A percentile compares a stretch with the other conserved stretches of the same genome.
These are phyloP conservation scores for Aegilops tauschii DNA, from an alignment of 176 grass and related monocot genomes.

Conservation along the genomic window DNA sequence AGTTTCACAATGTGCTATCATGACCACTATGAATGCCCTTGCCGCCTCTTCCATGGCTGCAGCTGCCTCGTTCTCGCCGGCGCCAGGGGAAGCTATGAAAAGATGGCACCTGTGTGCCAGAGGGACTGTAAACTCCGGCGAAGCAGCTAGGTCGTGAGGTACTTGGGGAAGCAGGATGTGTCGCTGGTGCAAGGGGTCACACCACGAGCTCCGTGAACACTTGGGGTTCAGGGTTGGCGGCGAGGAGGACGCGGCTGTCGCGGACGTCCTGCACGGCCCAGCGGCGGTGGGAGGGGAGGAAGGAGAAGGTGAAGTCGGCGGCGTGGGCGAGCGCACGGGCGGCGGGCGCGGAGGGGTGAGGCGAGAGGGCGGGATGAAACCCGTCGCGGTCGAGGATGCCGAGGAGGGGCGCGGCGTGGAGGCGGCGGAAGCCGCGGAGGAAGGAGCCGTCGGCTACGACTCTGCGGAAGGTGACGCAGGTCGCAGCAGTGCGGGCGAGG, in stretches of 20 bases:
- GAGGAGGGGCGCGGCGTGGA: neutral
- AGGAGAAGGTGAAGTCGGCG: conserved; percentile 33
- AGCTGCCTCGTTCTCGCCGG: neutral
- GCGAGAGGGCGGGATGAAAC: neutral
- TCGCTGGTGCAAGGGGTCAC: conserved; percentile 20
- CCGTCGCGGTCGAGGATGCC: neutral
- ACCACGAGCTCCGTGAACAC: neutral
- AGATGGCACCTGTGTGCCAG: neutral
- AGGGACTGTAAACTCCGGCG: neutral
- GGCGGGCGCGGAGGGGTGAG: neutral
- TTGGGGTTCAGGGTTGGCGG: neutral
- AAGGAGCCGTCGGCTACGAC: neutral
- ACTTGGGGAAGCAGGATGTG: neutral
- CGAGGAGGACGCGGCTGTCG: conserved; percentile 32
- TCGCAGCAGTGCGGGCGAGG: neutral
- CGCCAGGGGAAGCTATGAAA: neutral
- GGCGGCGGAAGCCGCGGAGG: neutral
- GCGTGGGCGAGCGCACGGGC: neutral
- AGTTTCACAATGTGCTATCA: neutral
- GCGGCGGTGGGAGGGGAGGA: neutral
- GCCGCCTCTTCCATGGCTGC: neutral
- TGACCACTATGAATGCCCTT: conserved; percentile 16
- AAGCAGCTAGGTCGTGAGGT: neutral
- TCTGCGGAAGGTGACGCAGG: neutral
- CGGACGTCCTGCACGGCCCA: conserved; percentile 27